A percentile compares a stretch with the other conserved stretches of the same genome.
Conservation (phyloP, 1,284 basidiomycete species). For the Tetrapyrgos nigripes region DNA sequence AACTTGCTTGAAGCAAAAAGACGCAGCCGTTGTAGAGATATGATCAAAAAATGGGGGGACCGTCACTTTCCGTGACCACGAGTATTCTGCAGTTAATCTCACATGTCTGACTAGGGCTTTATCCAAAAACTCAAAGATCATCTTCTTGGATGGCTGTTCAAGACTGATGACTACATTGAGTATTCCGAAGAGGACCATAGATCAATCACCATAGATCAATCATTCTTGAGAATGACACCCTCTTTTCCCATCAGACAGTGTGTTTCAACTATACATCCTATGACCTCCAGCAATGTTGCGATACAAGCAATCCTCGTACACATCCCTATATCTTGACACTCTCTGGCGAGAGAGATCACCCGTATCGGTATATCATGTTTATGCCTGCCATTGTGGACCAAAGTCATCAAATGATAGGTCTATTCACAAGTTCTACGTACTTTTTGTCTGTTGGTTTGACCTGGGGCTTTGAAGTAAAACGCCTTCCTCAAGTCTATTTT, state of each 20-base stretch:
- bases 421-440: not conserved
- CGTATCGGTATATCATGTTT: not conserved
- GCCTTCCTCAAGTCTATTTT: slow-evolving; percentile 27
- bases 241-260: slow-evolving; percentile 22
- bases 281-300: slow-evolving; percentile 15
- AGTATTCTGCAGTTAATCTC: too few species aligned
- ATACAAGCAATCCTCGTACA: slow-evolving; percentile 1
- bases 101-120: too few species aligned
- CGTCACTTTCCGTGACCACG: too few species aligned
- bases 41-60: too few species aligned
- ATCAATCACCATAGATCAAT: too few species aligned
- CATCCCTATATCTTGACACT: slow-evolving; percentile 7
- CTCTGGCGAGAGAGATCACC: not conserved
- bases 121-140: slow-evolving; percentile 7
- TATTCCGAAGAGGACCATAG: slow-evolving; percentile 8
- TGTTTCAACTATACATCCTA: slow-evolving; percentile 29
- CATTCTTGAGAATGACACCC: slow-evolving; percentile 10
- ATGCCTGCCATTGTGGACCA: not conserved
- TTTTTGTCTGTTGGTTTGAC: slow-evolving; percentile 9
- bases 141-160: not conserved
- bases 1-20: too few species aligned
- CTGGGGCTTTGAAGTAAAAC: slow-evolving; percentile 18
- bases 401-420: not conserved
- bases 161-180: not conserved
- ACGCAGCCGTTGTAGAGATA: too few species aligned